Evolutionary conservation across 2,329 filamentous ascomycete genomes (phyloP).

Genomic region (Orbilia brochopaga): DNA sequence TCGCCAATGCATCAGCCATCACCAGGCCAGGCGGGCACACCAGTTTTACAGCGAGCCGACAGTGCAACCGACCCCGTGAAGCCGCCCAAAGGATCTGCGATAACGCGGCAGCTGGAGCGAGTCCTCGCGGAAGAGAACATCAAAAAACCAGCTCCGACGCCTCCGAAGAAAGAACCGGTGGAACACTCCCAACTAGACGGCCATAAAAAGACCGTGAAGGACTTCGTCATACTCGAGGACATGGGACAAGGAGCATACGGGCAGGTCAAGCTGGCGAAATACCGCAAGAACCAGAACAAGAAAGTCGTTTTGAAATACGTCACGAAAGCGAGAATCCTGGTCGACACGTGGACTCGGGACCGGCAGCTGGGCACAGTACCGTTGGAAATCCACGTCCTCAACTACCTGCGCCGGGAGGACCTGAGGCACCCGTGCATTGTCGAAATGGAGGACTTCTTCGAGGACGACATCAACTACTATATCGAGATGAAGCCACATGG

Average conservation of each 20-base stretch:
- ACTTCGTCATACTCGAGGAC: conserved; percentile 92
- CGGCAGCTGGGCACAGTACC: conserved; percentile 91
- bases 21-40: conserved; percentile 71
- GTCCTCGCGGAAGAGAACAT: conserved; percentile 57
- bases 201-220: conserved; percentile 80
- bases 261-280: conserved; percentile 90
- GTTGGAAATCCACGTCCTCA: conserved; percentile 93
- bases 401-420: conserved; percentile 81
- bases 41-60: conserved; percentile 60
- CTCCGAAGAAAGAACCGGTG: conserved; percentile 59
- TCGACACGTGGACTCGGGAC: conserved; percentile 98
- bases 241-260: conserved; percentile 99
- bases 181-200: conserved; percentile 43
- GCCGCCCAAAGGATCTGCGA: conserved; percentile 30
- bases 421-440: conserved; percentile 72
- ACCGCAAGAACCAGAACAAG: conserved; percentile 74
- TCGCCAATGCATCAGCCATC: conserved; percentile 79
- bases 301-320: conserved; percentile 98
- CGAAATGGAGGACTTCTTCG: conserved; percentile 75
- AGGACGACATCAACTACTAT: conserved; percentile 91
- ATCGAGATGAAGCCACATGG: conserved; percentile 98
- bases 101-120: conserved; percentile 37
- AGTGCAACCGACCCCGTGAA: conserved; percentile 20
- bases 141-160: conserved; percentile 65
- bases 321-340: conserved; percentile 92